Percentiles rank a stretch among this genome's conserved stretches.
Conservation (phyloP, 129 eudicot genomes). For the Pseudognaphalium luteoalbum region DNA sequence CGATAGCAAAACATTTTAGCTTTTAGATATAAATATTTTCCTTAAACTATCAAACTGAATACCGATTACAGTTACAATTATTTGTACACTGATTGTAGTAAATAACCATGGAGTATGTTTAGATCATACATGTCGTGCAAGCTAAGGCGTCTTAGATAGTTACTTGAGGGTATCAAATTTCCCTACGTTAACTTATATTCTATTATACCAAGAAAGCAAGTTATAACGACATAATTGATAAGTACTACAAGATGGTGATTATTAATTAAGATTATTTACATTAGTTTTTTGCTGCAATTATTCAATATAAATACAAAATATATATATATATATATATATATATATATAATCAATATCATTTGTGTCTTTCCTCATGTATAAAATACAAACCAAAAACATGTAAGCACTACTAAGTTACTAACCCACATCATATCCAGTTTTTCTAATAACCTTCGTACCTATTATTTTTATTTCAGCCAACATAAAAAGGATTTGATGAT, state of each 20-base stretch:
- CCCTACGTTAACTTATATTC: slow-evolving; percentile 20
- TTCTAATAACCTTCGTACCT: too few relatives aligned
- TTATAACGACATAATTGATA: slow-evolving; percentile 19
- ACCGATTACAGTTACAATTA: not conserved
- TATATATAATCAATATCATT: not conserved
- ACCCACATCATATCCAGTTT: not conserved
- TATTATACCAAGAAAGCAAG: slow-evolving; percentile 17
- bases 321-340: too few relatives aligned
- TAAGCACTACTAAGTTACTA: too few relatives aligned
- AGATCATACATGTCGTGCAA: slow-evolving; percentile 32
- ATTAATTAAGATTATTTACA: not conserved
- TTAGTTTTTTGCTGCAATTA: not conserved
- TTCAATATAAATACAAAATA: not conserved
- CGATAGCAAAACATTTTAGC: too few relatives aligned
- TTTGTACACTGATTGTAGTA: not conserved
- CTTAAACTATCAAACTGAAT: not conserved
- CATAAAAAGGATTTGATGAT: too few relatives aligned
- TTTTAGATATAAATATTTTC: too few relatives aligned
- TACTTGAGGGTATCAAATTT: slow-evolving; percentile 23
- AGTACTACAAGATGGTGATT: not conserved
- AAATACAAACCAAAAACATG: slow-evolving; percentile 7
- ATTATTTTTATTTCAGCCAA: too few relatives aligned
- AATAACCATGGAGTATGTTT: not conserved
- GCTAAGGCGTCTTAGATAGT: slow-evolving; percentile 17
- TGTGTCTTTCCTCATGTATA: not conserved